Evolutionary conservation across 2,329 filamentous ascomycete genomes (phyloP).

Genomic region (Lachnellula subtilissima): DNA sequence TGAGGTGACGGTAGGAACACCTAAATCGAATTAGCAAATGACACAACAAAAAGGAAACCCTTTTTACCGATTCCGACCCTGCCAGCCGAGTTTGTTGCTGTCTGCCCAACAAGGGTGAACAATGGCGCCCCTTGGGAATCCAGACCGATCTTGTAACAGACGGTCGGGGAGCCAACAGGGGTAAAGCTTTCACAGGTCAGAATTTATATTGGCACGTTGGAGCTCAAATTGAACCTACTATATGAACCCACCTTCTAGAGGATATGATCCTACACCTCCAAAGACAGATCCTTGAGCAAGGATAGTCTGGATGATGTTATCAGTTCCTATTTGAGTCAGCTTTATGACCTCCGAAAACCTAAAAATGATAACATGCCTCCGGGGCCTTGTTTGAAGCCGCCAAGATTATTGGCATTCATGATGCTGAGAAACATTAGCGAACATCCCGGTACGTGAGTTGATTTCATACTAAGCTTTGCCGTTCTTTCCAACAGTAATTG

Average conservation of each 20-base stretch:
- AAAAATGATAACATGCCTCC: constrained; percentile 15
- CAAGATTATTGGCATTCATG: constrained; percentile 33
- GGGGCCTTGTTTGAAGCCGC: constrained; percentile 30
- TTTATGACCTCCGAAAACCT: not conserved
- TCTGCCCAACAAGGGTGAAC: constrained; percentile 32
- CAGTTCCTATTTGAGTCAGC: constrained; percentile 22
- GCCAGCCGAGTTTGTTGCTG: constrained; percentile 25
- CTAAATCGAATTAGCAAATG: not conserved
- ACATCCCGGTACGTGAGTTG: not conserved
- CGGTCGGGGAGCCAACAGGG: constrained; percentile 25
- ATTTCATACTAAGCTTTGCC: constrained; percentile 39
- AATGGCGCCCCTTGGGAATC: constrained; percentile 30
- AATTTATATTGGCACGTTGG: not conserved
- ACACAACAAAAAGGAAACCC: not conserved
- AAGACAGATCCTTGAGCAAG: constrained; percentile 43
- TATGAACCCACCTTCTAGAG: constrained; percentile 44
- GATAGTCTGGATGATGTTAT: constrained; percentile 42
- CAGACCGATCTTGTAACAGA: constrained; percentile 33
- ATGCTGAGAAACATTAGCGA: constrained; percentile 20
- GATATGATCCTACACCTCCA: constrained; percentile 44
- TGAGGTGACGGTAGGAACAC: constrained; percentile 35
- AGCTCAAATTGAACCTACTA: constrained; percentile 26
- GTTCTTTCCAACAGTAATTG: constrained; percentile 47
- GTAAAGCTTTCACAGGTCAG: constrained; percentile 32
- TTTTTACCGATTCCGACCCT: constrained; percentile 27